These are phyloP conservation scores for Tetracladium setigerum DNA, from an alignment of 495 filamentous ascomycete genomes.

Conservation along the genomic window DNA sequence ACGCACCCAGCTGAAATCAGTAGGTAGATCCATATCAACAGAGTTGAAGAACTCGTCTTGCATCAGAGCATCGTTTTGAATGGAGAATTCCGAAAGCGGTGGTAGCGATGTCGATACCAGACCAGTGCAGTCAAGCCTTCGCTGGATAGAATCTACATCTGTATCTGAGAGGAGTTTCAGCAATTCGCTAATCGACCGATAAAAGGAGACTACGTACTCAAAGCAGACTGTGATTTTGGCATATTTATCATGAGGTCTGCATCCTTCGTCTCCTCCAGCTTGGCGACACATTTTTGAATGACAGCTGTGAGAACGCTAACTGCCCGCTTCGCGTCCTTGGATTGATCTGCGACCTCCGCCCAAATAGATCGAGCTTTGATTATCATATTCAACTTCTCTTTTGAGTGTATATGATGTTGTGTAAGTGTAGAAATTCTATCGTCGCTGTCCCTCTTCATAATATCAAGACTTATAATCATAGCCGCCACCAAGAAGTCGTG, in stretches of 20 bases:
- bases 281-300: slow-evolving; percentile 4
- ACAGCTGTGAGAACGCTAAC: slow-evolving; percentile 9
- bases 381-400: slow-evolving; percentile 5
- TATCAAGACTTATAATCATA: slow-evolving; percentile 35
- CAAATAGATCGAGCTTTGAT: slow-evolving; percentile 11
- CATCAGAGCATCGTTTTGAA: slow-evolving; percentile 4
- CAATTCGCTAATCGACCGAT: too few relatives aligned
- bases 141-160: slow-evolving; percentile 1
- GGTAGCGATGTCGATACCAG: background rate
- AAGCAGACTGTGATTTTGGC: background rate
- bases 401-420: background rate
- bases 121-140: slow-evolving; percentile 4
- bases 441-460: slow-evolving; percentile 8
- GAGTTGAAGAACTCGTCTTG: slow-evolving; percentile 9
- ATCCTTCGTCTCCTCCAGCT: slow-evolving; percentile 1
- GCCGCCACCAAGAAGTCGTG: slow-evolving; percentile 42
- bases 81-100: background rate
- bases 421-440: background rate
- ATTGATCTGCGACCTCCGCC: slow-evolving; percentile 15
- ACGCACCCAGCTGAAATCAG: slow-evolving; percentile 20
- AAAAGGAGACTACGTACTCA: too few relatives aligned
- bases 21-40: slow-evolving; percentile 2
- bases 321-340: slow-evolving; percentile 11
- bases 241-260: background rate
- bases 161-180: background rate